phyloP scores from a whole-genome alignment of 305 asterid genomes.

The Euphrasia arctica region DNA sequence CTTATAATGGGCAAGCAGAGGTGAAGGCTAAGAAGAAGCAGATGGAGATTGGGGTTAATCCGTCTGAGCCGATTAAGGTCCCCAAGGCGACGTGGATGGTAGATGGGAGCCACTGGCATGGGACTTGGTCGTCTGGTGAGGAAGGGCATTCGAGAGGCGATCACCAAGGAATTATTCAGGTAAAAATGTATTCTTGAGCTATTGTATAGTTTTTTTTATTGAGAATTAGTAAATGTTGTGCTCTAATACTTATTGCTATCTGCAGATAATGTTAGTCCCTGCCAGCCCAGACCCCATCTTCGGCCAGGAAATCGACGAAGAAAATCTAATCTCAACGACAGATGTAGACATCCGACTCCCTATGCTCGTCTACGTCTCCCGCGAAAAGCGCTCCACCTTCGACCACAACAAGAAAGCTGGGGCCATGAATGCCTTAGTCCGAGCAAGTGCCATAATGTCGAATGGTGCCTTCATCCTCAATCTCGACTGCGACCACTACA shows the following conservation, averaged over 20 bases:
- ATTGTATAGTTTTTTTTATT: not conserved
- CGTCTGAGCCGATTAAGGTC: constrained; percentile 46
- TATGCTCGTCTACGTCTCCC: constrained; percentile 86
- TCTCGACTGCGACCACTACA: constrained; percentile 91
- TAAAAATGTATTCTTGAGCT: constrained; percentile 12
- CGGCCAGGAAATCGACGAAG: constrained; percentile 64
- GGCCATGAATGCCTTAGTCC: constrained; percentile 91
- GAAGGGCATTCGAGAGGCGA: constrained; percentile 78
- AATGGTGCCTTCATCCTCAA: constrained; percentile 89
- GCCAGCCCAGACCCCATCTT: constrained; percentile 61
- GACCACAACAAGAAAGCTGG: constrained; percentile 98
- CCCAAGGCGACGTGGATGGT: constrained; percentile 96
- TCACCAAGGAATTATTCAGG: constrained; percentile 94
- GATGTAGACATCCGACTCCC: constrained; percentile 79
- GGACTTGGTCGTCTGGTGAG: constrained; percentile 70
- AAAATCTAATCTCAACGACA: constrained; percentile 52
- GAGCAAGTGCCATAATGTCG: constrained; percentile 89
- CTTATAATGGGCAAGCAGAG: constrained; percentile 81
- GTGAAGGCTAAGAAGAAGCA: constrained; percentile 65
- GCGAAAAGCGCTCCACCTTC: constrained; percentile 72
- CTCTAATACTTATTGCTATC: not conserved
- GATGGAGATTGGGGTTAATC: constrained; percentile 53
- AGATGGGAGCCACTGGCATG: constrained; percentile 90
- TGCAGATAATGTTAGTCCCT: constrained; percentile 86
- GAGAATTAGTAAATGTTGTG: not conserved